Base-by-base conservation (phyloP, 495 filamentous ascomycete genomes). In the Tuber magnatum region DNA sequence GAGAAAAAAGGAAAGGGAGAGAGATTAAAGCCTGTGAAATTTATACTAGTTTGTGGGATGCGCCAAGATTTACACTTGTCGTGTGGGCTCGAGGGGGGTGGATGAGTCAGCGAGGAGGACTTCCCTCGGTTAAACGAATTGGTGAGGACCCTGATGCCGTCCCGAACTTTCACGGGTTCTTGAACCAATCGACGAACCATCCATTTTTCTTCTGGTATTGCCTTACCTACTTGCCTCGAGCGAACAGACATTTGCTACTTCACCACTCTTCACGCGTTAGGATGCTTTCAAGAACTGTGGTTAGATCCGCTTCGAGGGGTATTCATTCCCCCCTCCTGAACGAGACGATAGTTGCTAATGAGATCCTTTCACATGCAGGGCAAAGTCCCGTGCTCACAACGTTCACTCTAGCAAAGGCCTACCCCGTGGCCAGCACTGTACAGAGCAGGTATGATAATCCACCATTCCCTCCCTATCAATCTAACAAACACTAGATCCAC, bases 261-360 rank as follows among this genome's bases (percentile, higher is more conserved):
- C 24, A n/a, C 22, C 22, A 56, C 48, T 56, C 56, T 65, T 35
- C 18, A 20, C 8, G 12, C 56, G 28, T 35, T 6, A 65, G 5
- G 38, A 81, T 81, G 80, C 76, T 81, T 56, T 81, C 79, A 56
- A 72, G 68, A 40, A 38, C 71, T 48, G 44, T 70, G 32, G 72
- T 76, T 68, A 81, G 74, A 68, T 51, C 74, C 51, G 71, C 74
- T 70, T 71, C 72, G 3, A 78, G 75, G 61, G 41, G 80, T 81
- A 81, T 78, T 71, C 76, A 73, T 43, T 35, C 74, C 61, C 56
- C 56, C 28, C 35, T 65, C 35, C 56, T 35, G 28, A 20, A 20
- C 56, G 1, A 35, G 56, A 35, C 12, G 14, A 65, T 35, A 32
- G 32, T 35, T 20, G 56, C 14, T 65, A 35, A 65, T 35, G 56